These are phyloP conservation scores for Rhodomyrtus tomentosa DNA, from an alignment of 345 rosid species.

Conservation along the genomic window DNA sequence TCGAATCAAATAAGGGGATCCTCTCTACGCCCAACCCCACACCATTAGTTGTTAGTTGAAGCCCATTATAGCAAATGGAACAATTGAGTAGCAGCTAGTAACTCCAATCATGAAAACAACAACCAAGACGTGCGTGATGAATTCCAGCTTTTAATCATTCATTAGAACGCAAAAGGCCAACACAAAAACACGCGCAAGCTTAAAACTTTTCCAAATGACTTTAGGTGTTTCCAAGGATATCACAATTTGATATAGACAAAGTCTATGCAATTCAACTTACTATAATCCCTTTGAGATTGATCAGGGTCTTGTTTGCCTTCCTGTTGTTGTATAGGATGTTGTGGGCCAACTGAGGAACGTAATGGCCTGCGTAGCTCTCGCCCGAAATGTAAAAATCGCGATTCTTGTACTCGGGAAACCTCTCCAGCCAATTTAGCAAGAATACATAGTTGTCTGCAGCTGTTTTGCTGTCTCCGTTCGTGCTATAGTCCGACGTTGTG, in stretches of 20 bases:
- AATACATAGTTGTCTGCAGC: constrained; percentile 53
- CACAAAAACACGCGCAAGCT: background rate
- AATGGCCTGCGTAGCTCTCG: constrained; percentile 88
- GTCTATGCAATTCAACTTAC: constrained; percentile 6
- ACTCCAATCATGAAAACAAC: background rate
- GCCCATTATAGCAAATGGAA: background rate
- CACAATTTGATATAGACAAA: background rate
- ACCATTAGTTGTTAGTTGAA: background rate
- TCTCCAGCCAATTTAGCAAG: constrained; percentile 62
- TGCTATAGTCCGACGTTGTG: constrained; percentile 29
- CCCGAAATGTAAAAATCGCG: constrained; percentile 70
- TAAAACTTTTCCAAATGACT: background rate
- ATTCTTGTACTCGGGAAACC: constrained; percentile 70
- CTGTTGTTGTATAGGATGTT: constrained; percentile 41
- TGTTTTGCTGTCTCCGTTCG: constrained; percentile 44
- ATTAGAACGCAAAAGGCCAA: background rate
- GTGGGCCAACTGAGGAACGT: constrained; percentile 71
- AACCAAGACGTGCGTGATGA: background rate
- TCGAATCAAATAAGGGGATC: too few species aligned
- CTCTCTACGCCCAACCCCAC: too few species aligned
- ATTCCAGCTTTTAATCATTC: background rate
- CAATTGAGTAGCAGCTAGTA: background rate
- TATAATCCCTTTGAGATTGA: constrained; percentile 74
- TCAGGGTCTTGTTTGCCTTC: constrained; percentile 17
- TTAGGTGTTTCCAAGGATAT: background rate